Conservation (phyloP, 495 filamentous ascomycete genomes). For the Xylaria castorea region DNA sequence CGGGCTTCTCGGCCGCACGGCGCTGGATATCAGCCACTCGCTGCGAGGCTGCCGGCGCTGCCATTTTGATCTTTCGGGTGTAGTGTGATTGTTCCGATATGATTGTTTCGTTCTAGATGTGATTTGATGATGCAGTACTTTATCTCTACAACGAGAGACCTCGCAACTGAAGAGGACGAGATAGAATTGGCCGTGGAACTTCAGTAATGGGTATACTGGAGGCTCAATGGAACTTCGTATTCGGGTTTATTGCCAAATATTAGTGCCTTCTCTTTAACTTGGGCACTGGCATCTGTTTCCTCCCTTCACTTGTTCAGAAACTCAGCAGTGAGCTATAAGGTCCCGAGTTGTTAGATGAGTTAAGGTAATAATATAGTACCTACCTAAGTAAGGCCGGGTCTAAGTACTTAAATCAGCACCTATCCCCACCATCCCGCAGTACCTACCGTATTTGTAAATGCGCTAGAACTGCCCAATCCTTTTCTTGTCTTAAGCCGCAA, state of each 20-base stretch:
- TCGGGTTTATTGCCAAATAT: background rate
- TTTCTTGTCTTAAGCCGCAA: background rate
- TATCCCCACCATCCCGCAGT: background rate
- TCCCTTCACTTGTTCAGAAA: background rate
- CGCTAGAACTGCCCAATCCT: background rate
- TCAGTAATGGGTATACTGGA: no score
- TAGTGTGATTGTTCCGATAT: background rate
- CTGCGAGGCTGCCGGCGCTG: slow-evolving; percentile 29
- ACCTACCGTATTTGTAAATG: background rate
- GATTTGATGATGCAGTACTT: background rate
- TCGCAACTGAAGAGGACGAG: background rate
- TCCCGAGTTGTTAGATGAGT: background rate
- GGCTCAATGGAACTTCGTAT: background rate
- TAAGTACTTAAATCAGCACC: background rate
- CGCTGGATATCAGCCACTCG: slow-evolving; percentile 35
- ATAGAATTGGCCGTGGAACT: background rate
- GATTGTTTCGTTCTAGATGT: background rate
- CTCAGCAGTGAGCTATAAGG: background rate
- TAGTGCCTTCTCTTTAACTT: background rate
- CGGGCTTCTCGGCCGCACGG: slow-evolving; percentile 36
- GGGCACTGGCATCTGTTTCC: background rate
- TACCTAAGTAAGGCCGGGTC: no score
- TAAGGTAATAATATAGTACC: background rate
- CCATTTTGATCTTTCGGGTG: slow-evolving; percentile 27
- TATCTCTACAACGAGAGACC: background rate